Conservation (phyloP, 2,329 filamentous ascomycete species). For the Penicillium sp. region DNA sequence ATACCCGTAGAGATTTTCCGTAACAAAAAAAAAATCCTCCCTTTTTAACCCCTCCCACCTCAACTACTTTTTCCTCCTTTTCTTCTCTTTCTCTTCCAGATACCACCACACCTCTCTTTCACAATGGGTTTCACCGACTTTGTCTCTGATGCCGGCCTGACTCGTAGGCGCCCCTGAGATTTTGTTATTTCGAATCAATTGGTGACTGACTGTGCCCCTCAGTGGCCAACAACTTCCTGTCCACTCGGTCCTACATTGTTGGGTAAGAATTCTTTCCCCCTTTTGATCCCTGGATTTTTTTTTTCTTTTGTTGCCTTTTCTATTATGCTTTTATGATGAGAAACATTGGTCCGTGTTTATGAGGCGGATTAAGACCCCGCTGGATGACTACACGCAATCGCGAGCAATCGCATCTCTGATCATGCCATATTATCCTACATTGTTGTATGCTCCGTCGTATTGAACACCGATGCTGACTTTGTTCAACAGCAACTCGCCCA, state of each 20-base stretch:
- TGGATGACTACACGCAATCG: conserved; percentile 73
- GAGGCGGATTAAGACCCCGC: conserved; percentile 91
- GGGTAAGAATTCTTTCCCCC: conserved; percentile 59
- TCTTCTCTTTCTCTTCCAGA: conserved; percentile 19
- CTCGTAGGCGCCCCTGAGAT: conserved; percentile 48
- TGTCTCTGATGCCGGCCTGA: conserved; percentile 61
- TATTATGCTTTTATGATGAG: conserved; percentile 64
- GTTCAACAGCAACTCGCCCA: conserved; percentile 60
- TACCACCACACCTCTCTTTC: conserved; percentile 28
- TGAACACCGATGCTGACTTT: conserved; percentile 16
- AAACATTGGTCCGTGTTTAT: conserved; percentile 94
- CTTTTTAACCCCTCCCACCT: conserved; percentile 31
- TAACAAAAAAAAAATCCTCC: conserved; percentile 31
- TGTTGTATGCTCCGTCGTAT: conserved; percentile 1
- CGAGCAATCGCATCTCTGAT: conserved; percentile 76
- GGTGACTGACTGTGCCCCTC: conserved; percentile 36
- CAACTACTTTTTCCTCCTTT: conserved; percentile 26
- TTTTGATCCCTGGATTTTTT: conserved; percentile 17
- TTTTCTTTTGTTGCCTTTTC: conserved; percentile 15
- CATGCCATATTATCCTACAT: conserved; percentile 11
- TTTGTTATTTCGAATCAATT: conserved; percentile 23
- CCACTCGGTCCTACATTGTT: conserved; percentile 74
- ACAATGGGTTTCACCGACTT: conserved; percentile 68
- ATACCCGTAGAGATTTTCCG: conserved; percentile 12
- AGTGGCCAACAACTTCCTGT: conserved; percentile 47